Conservation (phyloP, 331 rosid species). For the Telfairia occidentalis region DNA sequence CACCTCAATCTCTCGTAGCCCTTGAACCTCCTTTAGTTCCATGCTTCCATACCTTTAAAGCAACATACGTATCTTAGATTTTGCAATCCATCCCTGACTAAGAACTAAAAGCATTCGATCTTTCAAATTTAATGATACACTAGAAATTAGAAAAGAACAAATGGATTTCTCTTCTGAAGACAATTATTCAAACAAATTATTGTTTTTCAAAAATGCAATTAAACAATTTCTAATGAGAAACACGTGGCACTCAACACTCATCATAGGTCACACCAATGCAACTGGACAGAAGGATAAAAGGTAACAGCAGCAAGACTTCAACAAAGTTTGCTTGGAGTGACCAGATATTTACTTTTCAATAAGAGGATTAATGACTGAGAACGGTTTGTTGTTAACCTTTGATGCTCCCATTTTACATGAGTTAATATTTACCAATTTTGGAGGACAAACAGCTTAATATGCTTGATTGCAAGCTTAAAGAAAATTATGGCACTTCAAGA, state of each 20-base stretch:
- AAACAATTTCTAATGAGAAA: background rate
- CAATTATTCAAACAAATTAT: background rate
- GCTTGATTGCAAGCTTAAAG: background rate
- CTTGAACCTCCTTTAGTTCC: conserved; percentile 60
- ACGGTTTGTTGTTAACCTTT: background rate
- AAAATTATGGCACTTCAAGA: conserved; percentile 1
- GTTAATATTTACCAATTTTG: background rate
- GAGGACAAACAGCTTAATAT: background rate
- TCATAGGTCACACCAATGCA: background rate
- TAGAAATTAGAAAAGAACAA: background rate
- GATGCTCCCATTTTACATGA: background rate
- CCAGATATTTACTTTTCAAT: background rate
- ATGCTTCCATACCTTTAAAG: conserved; percentile 41
- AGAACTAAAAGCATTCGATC: background rate
- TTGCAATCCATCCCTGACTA: background rate
- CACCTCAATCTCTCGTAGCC: conserved; percentile 43
- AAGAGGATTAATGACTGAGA: background rate
- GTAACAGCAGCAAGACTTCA: background rate
- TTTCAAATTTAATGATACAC: background rate
- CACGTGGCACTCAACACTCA: background rate
- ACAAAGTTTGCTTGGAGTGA: background rate
- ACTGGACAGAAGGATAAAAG: background rate
- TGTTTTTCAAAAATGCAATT: too few species aligned
- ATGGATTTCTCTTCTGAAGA: background rate
- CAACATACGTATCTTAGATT: background rate